Evolutionary conservation across 495 filamentous ascomycete genomes (phyloP).

Genomic region (Elasticomyces elasticus): DNA sequence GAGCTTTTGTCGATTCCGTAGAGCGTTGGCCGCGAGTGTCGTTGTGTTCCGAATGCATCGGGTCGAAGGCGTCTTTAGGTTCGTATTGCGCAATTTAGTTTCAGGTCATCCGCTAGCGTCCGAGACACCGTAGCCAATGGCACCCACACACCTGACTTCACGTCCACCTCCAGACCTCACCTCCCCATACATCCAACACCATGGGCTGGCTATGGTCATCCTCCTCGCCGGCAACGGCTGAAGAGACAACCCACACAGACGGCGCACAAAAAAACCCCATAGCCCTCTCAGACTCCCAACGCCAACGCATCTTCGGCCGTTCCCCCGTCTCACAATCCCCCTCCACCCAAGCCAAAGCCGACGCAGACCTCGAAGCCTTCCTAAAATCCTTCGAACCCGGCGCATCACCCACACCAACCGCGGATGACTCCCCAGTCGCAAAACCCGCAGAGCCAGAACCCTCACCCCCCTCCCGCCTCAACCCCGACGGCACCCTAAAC

Average conservation of each 20-base stretch:
- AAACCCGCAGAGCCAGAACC: neutral
- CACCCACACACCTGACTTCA: too few relatives aligned
- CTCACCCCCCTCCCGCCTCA: conserved; percentile 1
- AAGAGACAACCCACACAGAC: neutral
- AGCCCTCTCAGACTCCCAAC: conserved; percentile 12
- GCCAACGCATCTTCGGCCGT: conserved; percentile 13
- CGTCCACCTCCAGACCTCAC: too few relatives aligned
- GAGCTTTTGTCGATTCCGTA: too few relatives aligned
- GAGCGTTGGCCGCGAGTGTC: too few relatives aligned
- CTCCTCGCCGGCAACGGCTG: neutral
- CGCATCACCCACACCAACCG: conserved; percentile 6
- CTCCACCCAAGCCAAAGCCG: conserved; percentile 41
- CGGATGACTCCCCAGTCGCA: conserved; percentile 1
- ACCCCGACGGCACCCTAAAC: conserved; percentile 20
- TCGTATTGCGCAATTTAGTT: too few relatives aligned
- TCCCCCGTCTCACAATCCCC: neutral
- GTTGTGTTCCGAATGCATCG: too few relatives aligned
- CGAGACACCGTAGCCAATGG: too few relatives aligned
- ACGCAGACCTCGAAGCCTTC: conserved; percentile 49
- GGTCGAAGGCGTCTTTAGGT: too few relatives aligned
- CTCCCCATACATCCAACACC: neutral
- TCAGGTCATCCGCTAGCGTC: too few relatives aligned
- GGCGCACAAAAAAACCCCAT: neutral
- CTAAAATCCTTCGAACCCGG: conserved; percentile 40
- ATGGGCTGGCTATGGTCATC: conserved; percentile 31